phyloP scores from a whole-genome alignment of 2,329 filamentous ascomycete genomes.

The Pseudovirgaria hyperparasitica region DNA sequence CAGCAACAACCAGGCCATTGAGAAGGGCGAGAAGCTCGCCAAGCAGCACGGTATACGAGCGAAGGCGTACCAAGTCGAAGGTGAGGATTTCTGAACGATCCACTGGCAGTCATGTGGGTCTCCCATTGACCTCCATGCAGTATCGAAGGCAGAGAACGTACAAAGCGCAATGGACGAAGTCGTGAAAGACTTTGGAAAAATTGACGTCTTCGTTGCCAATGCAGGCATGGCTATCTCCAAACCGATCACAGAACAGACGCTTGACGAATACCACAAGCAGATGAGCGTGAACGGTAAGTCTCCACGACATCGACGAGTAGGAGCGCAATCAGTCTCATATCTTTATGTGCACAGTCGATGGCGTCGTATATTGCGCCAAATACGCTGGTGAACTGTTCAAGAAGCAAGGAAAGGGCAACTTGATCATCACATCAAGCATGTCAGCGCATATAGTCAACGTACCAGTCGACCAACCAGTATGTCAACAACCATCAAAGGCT shows the following conservation, averaged over 20 bases:
- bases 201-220: constrained; percentile 36
- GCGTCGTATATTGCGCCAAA: constrained; percentile 30
- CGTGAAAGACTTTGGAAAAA: constrained; percentile 27
- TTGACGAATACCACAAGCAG: constrained; percentile 39
- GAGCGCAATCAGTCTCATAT: constrained; percentile 50
- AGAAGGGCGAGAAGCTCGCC: constrained; percentile 43
- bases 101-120: background rate
- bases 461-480: constrained; percentile 46
- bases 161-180: constrained; percentile 20
- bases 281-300: constrained; percentile 42
- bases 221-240: constrained; percentile 32
- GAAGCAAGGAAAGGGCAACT: constrained; percentile 36
- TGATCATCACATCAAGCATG: constrained; percentile 56
- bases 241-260: constrained; percentile 39
- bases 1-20: constrained; percentile 33
- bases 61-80: constrained; percentile 49
- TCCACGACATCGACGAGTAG: constrained; percentile 55
- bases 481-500: too few relatives aligned
- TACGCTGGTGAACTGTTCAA: constrained; percentile 30
- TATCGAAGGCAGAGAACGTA: constrained; percentile 16
- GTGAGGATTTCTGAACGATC: constrained; percentile 11
- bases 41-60: constrained; percentile 44
- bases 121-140: background rate
- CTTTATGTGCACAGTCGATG: constrained; percentile 56
- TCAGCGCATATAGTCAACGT: constrained; percentile 72